A percentile compares a stretch with the other conserved stretches of the same genome.
Evolutionary conservation across 805 yeast species (phyloP).

Genomic region (Kuraishia ogatae): DNA sequence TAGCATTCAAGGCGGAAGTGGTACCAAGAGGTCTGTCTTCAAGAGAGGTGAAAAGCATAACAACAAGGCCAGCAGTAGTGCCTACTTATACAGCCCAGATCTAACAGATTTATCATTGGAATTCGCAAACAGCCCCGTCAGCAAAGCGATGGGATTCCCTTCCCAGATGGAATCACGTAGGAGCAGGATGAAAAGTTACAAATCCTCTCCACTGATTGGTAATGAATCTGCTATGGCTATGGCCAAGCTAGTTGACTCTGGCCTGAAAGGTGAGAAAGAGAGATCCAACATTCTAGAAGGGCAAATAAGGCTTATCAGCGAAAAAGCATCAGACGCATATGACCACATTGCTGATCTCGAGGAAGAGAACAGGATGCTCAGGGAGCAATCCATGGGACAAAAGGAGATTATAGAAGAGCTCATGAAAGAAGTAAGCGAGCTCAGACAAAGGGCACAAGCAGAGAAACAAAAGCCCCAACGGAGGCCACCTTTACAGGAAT

Average conservation of each 20-base stretch:
- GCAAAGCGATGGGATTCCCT: not conserved
- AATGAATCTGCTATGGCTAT: no score
- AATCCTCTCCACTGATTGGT: not conserved
- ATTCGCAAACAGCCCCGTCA: not conserved
- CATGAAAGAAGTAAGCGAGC: not conserved
- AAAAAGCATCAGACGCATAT: not conserved
- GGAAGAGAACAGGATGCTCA: constrained; percentile 1
- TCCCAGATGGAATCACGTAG: not conserved
- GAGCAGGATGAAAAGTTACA: not conserved
- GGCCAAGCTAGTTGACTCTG: not conserved
- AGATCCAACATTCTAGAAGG: not conserved
- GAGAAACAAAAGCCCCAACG: not conserved
- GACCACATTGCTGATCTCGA: not conserved
- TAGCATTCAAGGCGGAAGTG: not conserved
- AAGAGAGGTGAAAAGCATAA: not conserved
- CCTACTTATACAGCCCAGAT: not conserved
- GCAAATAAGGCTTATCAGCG: not conserved
- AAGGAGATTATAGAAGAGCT: not conserved
- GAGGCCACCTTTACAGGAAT: not conserved
- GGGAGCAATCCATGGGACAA: constrained; percentile 1
- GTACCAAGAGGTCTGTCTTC: not conserved
- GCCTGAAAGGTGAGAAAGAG: not conserved
- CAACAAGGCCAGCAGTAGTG: not conserved
- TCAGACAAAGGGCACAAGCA: not conserved
- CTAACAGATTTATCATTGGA: not conserved